Percentiles rank a stretch among this genome's conserved stretches.
These are phyloP conservation scores for Cichorium intybus DNA, from an alignment of 140 eudicot genomes.

Conservation along the genomic window DNA sequence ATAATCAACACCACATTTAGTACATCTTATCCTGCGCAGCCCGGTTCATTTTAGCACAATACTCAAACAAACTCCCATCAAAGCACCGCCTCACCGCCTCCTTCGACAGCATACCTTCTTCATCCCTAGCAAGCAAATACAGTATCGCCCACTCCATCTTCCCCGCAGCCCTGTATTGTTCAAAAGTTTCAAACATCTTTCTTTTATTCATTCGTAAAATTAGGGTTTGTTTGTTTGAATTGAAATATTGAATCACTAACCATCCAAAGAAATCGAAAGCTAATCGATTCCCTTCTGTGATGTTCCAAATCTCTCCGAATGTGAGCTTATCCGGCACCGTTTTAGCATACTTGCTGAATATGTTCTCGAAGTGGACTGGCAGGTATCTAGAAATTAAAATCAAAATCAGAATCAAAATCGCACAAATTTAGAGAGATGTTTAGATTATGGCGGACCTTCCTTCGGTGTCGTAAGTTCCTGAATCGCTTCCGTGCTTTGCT, in stretches of 20 bases:
- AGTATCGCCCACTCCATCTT: conserved; percentile 74
- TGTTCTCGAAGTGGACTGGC: conserved; percentile 79
- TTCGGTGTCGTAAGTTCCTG: conserved; percentile 74
- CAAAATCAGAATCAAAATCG: neutral
- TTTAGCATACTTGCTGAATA: conserved; percentile 79
- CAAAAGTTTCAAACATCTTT: neutral
- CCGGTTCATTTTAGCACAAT: conserved; percentile 63
- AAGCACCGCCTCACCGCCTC: conserved; percentile 85
- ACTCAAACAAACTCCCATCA: conserved; percentile 88
- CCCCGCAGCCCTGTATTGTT: conserved; percentile 51
- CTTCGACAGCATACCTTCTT: conserved; percentile 74
- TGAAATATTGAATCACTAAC: conserved; percentile 23
- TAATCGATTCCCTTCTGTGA: conserved; percentile 76
- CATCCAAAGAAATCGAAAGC: conserved; percentile 83
- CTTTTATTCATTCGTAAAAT: too few species aligned
- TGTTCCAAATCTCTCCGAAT: conserved; percentile 71
- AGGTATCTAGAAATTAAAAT: conserved; percentile 41
- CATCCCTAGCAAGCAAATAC: conserved; percentile 73
- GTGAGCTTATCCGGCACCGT: conserved; percentile 81
- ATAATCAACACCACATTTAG: conserved; percentile 12
- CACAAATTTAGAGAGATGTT: neutral
- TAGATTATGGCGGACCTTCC: conserved; percentile 60
- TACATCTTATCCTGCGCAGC: conserved; percentile 39
- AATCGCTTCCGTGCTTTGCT: conserved; percentile 84
- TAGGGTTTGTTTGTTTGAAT: neutral